Evolutionary conservation across 768 basidiomycete species (phyloP).

Genomic region (Asterophora lycoperdoides): DNA sequence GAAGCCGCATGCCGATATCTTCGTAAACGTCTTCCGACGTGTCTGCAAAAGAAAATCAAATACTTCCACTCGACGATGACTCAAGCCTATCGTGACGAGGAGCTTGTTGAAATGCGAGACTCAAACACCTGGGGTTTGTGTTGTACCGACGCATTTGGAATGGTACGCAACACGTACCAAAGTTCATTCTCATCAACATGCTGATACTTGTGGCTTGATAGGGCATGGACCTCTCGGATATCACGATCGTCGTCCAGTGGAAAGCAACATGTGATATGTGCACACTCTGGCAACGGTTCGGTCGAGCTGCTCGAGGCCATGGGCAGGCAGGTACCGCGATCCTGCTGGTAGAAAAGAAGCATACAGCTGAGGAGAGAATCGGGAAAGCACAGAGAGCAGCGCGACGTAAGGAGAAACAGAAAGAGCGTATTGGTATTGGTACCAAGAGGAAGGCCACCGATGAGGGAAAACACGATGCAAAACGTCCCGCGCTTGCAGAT

Average conservation of each 20-base stretch:
- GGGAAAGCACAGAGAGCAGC: no score
- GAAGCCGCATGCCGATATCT: slow-evolving; percentile 2
- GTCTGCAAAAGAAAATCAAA: not conserved
- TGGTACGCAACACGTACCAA: slow-evolving; percentile 22
- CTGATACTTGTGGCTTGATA: slow-evolving; percentile 8
- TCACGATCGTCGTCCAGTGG: slow-evolving; percentile 33
- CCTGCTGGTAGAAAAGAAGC: slow-evolving; percentile 25
- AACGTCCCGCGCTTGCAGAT: no score
- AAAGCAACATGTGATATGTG: slow-evolving; percentile 19
- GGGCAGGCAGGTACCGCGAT: slow-evolving; percentile 16
- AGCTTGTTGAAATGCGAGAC: not conserved
- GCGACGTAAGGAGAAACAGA: slow-evolving; percentile 2
- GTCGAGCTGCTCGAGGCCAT: slow-evolving; percentile 21
- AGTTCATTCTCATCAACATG: not conserved
- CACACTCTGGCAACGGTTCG: slow-evolving; percentile 31
- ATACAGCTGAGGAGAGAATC: slow-evolving; percentile 19
- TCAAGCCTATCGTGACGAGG: not conserved
- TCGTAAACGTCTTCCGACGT: not conserved
- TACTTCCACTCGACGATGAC: no score
- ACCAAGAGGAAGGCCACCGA: not conserved
- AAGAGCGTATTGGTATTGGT: not conserved
- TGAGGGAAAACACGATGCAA: no score
- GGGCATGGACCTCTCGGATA: slow-evolving; percentile 33
- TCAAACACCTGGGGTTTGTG: slow-evolving; percentile 18
- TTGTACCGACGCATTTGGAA: slow-evolving; percentile 30